Evolutionary conservation across 164 flowering plant genomes (phyloP), one percentile per base, ranked within the genome.

Genomic region (Chimonanthus praecox): DNA sequence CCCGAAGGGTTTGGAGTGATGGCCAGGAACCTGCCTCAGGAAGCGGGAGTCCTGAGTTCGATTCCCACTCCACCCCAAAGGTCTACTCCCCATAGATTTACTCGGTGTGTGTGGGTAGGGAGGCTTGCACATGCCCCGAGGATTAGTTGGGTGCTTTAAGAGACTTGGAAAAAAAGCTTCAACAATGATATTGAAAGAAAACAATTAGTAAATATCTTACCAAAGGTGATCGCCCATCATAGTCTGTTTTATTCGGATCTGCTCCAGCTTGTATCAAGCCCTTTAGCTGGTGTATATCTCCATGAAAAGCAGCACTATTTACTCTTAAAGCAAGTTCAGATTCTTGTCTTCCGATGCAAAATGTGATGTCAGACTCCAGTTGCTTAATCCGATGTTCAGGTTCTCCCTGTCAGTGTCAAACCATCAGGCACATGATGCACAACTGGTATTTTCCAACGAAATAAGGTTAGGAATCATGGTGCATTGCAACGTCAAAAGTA

Each of bases 221-320:
- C 97, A 94, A 79, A n/a, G 99, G 94, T 45, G 99, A 82, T 75
- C 99, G 85, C 78, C 96, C 97, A 83, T 92, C 92, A 81, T 92
- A 94, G 81, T 94, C 97, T 54, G 88, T 83, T 79, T 88, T 90
- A 48, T 84, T 89, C 2, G 96, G 97, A 86, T 92, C 94, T 73
- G 97, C 99, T 74, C 99, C 97, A 44, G 92, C 87, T 54, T 90
- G 81, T 64, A 94, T 78, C 73, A 94, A 80, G 74, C 84, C 71
- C 79, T 90, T 92, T 46, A 94, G 82, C 76, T 86, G 94, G 82
- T 84, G 79, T 72, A 94, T 68, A 75, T 94, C 99, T 44, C 97
- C 99, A 80, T 87, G 73, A 78, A 77, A 87, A 74, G 97, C 94
- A 70, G 99, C 95, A 86, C 83, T 88, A 61, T 92, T 92, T 46